Evolutionary conservation across 371 early-diverging fungal genomes (phyloP), one percentile per base, ranked within the genome.

Genomic region (Actinomucor elegans): DNA sequence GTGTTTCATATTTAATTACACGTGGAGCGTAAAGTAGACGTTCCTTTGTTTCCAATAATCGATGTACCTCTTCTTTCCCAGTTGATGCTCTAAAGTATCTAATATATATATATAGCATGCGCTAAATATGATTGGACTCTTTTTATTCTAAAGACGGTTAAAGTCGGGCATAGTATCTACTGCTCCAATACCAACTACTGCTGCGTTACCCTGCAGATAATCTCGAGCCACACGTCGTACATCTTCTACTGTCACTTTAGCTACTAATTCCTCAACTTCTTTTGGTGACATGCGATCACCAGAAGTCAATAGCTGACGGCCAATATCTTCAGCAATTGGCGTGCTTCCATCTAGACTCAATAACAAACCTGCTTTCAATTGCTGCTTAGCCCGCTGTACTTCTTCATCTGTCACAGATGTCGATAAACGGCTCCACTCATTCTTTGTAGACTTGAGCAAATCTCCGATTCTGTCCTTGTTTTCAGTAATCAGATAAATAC

Each of bases 361-460:
- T 23, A 97, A 80, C 20, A 97, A 79, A 26, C 91, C 81, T 2
- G 97, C 93, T 84, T 97, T 98, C 68, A 98, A 87, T 79, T 97
- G 96, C 79, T 95, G 94, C 81, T 97, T 97, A 61, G 98, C 97
- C 54, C 96, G 90, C 75, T 92, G 92, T 12, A 98, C 93, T 78
- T 97, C 98, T 54, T 83, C 89, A 37, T 91, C 91, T n/a, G 93
- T 91, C 35, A 94, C 89, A 5, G 86, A 82, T 36, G 86, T 86
- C 56, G 89, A 85, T 52, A 97, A 83, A 48, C 97, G 88, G 55
- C 77, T 80, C 95, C 96, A 97, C 77, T 97, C 96, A 64, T 90
- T 87, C 58, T 90, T 89, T 38, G 93, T 87, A 63, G 84, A 83
- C 73, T 90, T 86, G 37, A 92, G 71, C 42, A 96, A 77, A 58